Percentiles rank a stretch among this genome's conserved stretches.
Conservation (phyloP, 371 early-diverging fungal species). For the Umbelopsis sp. region DNA sequence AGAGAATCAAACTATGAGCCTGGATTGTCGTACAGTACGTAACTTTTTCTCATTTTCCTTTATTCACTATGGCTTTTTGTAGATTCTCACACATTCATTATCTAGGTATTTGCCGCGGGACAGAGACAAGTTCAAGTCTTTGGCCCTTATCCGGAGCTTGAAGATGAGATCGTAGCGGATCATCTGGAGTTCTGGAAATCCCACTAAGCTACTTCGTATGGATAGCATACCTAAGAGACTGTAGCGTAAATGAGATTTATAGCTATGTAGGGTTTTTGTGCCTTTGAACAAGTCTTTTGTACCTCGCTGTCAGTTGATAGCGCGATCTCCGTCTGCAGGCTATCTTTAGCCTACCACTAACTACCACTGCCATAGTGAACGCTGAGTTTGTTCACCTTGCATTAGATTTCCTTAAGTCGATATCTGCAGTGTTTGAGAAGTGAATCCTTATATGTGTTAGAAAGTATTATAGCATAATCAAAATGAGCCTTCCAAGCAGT, state of each 20-base stretch:
- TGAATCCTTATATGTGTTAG: too few relatives aligned
- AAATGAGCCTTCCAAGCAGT: too few relatives aligned
- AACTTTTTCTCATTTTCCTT: background rate
- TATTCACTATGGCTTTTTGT: too few relatives aligned
- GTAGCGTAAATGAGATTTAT: too few relatives aligned
- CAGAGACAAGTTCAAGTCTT: conserved; percentile 30
- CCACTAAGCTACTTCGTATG: background rate
- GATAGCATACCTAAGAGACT: background rate
- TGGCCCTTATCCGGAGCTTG: conserved; percentile 39
- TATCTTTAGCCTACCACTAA: background rate
- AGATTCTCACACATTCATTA: background rate
- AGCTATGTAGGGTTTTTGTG: too few relatives aligned
- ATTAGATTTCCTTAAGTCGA: too few relatives aligned
- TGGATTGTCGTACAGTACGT: conserved; percentile 31
- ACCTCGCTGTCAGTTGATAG: background rate
- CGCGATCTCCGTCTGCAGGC: too few relatives aligned
- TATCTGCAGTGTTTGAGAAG: too few relatives aligned
- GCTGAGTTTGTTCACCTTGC: background rate
- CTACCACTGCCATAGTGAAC: background rate
- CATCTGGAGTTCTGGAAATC: conserved; percentile 36
- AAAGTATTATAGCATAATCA: too few relatives aligned
- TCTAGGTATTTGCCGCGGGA: conserved; percentile 29
- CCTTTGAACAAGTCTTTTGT: conserved; percentile 2
- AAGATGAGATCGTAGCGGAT: conserved; percentile 31
- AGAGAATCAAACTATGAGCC: conserved; percentile 33